Conservation (phyloP, 2,329 filamentous ascomycete species). For the Didymella arachidicola region DNA sequence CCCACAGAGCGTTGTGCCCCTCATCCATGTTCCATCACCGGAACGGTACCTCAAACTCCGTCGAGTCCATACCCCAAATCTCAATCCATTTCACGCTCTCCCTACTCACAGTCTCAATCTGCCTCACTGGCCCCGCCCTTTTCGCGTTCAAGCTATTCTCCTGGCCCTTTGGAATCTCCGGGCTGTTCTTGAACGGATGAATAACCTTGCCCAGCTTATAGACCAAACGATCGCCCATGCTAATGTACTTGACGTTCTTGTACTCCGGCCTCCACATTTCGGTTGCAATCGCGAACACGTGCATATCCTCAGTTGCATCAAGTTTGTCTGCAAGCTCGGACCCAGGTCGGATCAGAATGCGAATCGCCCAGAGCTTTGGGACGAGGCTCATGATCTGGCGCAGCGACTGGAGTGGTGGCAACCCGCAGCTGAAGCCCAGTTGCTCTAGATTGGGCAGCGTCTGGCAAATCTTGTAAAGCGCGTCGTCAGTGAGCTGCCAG, state of each 20-base stretch:
- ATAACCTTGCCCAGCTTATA: constrained; percentile 50
- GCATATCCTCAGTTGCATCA: constrained; percentile 40
- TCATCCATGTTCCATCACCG: constrained; percentile 23
- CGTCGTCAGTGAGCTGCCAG: constrained; percentile 60
- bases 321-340: constrained; percentile 38
- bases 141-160: constrained; percentile 39
- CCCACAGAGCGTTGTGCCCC: neutral
- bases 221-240: constrained; percentile 48
- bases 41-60: constrained; percentile 42
- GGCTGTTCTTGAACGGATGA: constrained; percentile 30
- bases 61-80: constrained; percentile 56
- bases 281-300: constrained; percentile 43
- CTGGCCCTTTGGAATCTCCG: constrained; percentile 15
- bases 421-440: constrained; percentile 63
- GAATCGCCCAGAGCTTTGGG: constrained; percentile 52
- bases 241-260: constrained; percentile 49
- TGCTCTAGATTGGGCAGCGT: constrained; percentile 66
- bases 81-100: constrained; percentile 53
- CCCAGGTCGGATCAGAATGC: constrained; percentile 48
- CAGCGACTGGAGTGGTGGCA: constrained; percentile 56
- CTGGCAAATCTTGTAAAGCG: constrained; percentile 61
- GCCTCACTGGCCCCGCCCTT: constrained; percentile 39
- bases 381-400: constrained; percentile 48
- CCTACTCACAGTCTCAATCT: constrained; percentile 42
- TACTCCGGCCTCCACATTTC: constrained; percentile 49